These are phyloP conservation scores for Amaranthus tricolor DNA, from an alignment of 179 eudicot species.

Conservation along the genomic window DNA sequence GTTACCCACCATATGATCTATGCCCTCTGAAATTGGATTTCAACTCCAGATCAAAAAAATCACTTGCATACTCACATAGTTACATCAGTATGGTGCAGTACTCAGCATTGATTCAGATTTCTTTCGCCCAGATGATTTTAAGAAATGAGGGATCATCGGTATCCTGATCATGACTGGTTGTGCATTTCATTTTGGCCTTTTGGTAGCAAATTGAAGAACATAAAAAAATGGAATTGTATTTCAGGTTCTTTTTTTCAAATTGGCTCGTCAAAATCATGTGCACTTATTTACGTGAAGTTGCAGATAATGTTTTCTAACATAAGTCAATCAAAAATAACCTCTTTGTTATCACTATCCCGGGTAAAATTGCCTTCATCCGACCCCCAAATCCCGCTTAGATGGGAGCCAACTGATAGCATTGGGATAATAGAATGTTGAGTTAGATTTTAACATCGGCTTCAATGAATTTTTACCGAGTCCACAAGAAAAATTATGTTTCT, in stretches of 20 bases:
- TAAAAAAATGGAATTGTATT: background rate
- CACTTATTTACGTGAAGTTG: no score
- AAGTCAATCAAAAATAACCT: no score
- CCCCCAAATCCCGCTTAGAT: no score
- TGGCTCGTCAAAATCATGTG: no score
- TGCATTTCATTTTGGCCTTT: background rate
- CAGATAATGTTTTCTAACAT: no score
- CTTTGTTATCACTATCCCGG: no score
- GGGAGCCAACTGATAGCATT: no score
- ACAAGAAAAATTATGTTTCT: constrained; percentile 7
- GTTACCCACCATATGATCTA: background rate
- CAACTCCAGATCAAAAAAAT: background rate
- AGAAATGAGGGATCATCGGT: background rate
- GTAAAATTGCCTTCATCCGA: no score
- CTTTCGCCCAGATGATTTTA: background rate
- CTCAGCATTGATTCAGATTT: background rate
- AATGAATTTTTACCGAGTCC: background rate
- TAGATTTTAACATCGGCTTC: background rate
- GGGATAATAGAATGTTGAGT: no score
- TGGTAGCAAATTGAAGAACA: background rate
- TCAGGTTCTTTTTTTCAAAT: no score
- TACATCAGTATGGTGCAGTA: background rate
- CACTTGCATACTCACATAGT: constrained; percentile 4
- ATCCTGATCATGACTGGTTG: background rate
- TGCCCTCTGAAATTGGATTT: background rate